Evolutionary conservation across 176 grass and related monocot species (phyloP), one percentile per base, ranked within the genome.

Genomic region (Oryza brachyantha): DNA sequence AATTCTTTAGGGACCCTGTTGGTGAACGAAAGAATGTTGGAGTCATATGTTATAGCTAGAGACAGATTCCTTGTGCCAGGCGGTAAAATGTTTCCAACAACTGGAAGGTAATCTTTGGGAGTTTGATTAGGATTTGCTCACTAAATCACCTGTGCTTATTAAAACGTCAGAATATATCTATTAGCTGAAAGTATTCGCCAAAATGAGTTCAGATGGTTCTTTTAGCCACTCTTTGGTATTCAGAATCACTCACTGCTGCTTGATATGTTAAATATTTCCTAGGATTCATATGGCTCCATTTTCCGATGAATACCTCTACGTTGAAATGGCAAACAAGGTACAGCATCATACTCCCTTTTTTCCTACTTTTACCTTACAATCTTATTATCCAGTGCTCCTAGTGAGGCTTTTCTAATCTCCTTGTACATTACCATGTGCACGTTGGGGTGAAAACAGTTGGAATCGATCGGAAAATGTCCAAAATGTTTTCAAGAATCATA

Each of bases 271-370:
- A 40, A 83, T 86, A 62, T 78, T 71, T 86, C 70, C 37, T 78
- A 99, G 96, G 96, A 99, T 99, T 81, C 92, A 96, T 48, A 93
- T 99, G 92, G 92, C 96, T 87, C 96, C 92, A 22, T 99, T 99
- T 90, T 93, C 92, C 32, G 96, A 99, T 89, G 96, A 99, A 79
- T 99, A 99, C 80, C 96, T 99, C 65, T 99, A 91, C 86, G 84
- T 99, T 81, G 96, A 99, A 99, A 88, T 99, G 85, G 96, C 96
- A 86, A 99, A 99, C 81, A 99, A 99, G 96, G 96, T 99, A 79
- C 52, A 21, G 5, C 55, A 59, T 70, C 17, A 22, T 34, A 10
- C 21, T 24, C 7, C 8, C 8, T 24, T 11, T 9, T 22, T 77
- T 25, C 27, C 54, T 66, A 59, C 4, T 24, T 74, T 78, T 84